These are phyloP conservation scores for Aureobasidium sp. DNA, from an alignment of 2,329 filamentous ascomycete genomes.

Conservation along the genomic window DNA sequence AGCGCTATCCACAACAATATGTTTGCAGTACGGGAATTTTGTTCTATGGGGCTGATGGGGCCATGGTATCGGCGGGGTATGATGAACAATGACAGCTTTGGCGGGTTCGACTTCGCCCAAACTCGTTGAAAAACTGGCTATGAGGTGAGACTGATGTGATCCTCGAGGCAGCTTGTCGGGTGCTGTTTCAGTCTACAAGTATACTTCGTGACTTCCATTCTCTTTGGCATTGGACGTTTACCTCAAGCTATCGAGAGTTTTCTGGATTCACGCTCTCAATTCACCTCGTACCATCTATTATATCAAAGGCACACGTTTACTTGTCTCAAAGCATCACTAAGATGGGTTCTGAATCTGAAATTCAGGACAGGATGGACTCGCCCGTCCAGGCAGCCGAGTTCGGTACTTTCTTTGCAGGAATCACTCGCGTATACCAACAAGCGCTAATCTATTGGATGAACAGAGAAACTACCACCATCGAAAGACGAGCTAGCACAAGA, in stretches of 20 bases:
- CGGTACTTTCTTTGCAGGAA: neutral
- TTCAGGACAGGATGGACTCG: neutral
- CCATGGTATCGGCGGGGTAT: neutral
- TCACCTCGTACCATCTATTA: no score
- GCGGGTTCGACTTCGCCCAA: neutral
- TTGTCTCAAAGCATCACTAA: neutral
- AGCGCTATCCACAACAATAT: neutral
- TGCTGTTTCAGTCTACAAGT: neutral
- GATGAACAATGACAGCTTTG: conserved; percentile 1
- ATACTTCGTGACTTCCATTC: neutral
- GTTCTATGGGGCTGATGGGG: neutral
- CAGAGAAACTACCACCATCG: neutral
- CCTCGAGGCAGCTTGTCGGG: neutral
- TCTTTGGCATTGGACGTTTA: neutral
- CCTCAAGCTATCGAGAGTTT: neutral
- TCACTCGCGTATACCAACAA: neutral
- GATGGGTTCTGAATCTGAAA: neutral
- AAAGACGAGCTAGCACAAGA: conserved; percentile 55
- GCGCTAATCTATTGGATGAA: neutral
- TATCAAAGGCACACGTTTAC: neutral
- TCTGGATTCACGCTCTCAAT: no score
- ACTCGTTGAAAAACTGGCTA: neutral
- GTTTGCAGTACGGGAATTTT: neutral
- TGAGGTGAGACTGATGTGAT: conserved; percentile 3
- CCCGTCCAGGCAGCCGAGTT: neutral